These are phyloP conservation scores for Podospora sp. DNA, from an alignment of 495 filamentous ascomycete genomes.

Conservation along the genomic window DNA sequence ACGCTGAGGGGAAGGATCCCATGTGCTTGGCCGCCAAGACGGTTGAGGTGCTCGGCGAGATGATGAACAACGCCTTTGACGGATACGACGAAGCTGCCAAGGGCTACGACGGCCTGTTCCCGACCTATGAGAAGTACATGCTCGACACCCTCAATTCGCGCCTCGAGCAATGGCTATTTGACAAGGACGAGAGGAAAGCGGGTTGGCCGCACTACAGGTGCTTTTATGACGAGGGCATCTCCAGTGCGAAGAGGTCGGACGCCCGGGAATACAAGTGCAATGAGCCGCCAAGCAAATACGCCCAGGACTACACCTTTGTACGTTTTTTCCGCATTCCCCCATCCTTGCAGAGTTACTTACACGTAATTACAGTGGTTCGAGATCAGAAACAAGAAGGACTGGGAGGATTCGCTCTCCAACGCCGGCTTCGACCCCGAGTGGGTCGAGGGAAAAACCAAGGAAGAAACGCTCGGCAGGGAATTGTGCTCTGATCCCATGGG, in stretches of 20 bases:
- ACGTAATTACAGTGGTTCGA: slow-evolving; percentile 14
- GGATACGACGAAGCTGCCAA: slow-evolving; percentile 12
- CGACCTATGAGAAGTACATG: slow-evolving; percentile 19
- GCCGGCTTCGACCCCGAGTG: slow-evolving; percentile 17
- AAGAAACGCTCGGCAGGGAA: background rate
- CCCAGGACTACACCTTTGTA: slow-evolving; percentile 11
- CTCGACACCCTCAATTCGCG: slow-evolving; percentile 11
- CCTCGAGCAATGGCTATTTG: background rate
- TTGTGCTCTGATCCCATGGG: background rate
- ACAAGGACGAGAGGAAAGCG: slow-evolving; percentile 13
- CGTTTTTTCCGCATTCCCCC: background rate
- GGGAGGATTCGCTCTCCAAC: slow-evolving; percentile 13
- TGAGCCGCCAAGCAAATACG: background rate
- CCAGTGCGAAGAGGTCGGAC: slow-evolving; percentile 2
- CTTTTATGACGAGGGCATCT: background rate
- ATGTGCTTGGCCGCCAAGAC: slow-evolving; percentile 13
- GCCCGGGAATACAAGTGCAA: slow-evolving; percentile 4
- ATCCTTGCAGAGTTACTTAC: background rate
- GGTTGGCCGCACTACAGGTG: slow-evolving; percentile 15
- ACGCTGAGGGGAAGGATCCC: background rate
- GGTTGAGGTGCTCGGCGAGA: slow-evolving; percentile 3
- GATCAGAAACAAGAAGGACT: slow-evolving; percentile 7
- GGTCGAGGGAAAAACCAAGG: background rate
- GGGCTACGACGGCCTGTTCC: slow-evolving; percentile 17
- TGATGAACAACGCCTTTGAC: slow-evolving; percentile 15